These are phyloP conservation scores for Xeromyces bisporus DNA, from an alignment of 495 filamentous ascomycete genomes.

Conservation along the genomic window DNA sequence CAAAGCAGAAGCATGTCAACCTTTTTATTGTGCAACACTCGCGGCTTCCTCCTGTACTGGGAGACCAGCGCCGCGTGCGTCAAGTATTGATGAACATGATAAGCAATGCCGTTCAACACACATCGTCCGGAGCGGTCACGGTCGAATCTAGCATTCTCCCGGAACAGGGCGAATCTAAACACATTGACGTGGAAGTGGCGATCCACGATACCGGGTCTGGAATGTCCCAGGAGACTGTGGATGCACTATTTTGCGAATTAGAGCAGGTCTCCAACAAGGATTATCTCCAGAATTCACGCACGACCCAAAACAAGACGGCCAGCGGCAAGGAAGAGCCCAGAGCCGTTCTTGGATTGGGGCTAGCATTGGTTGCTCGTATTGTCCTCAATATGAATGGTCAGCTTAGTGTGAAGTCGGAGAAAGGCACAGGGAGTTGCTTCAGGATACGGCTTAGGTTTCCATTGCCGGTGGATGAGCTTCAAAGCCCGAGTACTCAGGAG, in stretches of 20 bases:
- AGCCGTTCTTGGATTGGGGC: conserved; percentile 56
- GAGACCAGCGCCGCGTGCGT: conserved; percentile 62
- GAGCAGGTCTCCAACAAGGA: conserved; percentile 65
- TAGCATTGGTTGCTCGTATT: conserved; percentile 73
- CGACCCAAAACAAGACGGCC: conserved; percentile 6
- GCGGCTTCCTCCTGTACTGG: conserved; percentile 58
- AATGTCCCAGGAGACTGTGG: conserved; percentile 55
- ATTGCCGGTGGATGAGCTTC: conserved; percentile 10
- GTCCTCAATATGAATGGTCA: conserved; percentile 86
- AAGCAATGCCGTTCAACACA: conserved; percentile 78
- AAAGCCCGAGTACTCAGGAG: not conserved
- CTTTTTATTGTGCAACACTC: conserved; percentile 52
- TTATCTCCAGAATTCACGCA: conserved; percentile 18
- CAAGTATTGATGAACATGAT: conserved; percentile 71
- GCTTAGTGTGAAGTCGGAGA: conserved; percentile 70
- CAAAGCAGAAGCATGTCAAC: conserved; percentile 53
- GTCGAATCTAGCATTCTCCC: conserved; percentile 46
- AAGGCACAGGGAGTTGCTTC: conserved; percentile 73
- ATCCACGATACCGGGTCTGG: conserved; percentile 69
- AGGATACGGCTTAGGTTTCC: conserved; percentile 27
- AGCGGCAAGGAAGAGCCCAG: conserved; percentile 11
- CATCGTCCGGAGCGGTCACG: conserved; percentile 46
- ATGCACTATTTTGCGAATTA: conserved; percentile 67
- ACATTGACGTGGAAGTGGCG: conserved; percentile 50
- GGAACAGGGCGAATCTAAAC: conserved; percentile 17